phyloP scores from a whole-genome alignment of 2,329 filamentous ascomycete species.

The Diaporthe citriasiana region DNA sequence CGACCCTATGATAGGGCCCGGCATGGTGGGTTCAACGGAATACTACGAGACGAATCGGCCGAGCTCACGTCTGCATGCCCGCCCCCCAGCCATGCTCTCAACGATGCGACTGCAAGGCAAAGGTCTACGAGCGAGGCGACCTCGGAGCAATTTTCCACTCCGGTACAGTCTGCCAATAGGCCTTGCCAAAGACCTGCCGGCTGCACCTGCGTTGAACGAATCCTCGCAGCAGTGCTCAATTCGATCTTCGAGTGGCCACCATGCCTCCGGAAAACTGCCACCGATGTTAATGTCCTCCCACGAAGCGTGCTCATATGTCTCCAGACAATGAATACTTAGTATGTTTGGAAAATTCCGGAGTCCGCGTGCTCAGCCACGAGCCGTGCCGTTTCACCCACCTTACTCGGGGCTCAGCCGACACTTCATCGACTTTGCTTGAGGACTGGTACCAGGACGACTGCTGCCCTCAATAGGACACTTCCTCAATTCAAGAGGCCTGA shows the following conservation, averaged over 20 bases:
- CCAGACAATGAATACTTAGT: neutral
- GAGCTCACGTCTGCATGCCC: neutral
- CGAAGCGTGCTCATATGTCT: neutral
- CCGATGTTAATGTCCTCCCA: neutral
- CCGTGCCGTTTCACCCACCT: neutral
- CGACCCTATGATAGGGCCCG: neutral
- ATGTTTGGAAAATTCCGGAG: too few relatives aligned
- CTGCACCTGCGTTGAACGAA: neutral
- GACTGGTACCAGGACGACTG: too few relatives aligned
- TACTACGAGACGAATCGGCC: neutral
- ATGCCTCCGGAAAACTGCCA: neutral
- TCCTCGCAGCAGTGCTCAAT: neutral
- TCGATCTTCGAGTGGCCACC: neutral
- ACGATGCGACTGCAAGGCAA: rapidly evolving
- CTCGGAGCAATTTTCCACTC: neutral
- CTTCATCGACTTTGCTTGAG: neutral
- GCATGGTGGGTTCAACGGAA: neutral
- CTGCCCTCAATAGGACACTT: neutral
- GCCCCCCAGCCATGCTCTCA: neutral
- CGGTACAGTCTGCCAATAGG: too few relatives aligned
- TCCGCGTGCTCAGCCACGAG: neutral
- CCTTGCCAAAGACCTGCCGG: neutral
- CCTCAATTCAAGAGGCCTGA: too few relatives aligned
- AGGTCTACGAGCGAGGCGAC: neutral
- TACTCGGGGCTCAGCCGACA: neutral